phyloP scores from a whole-genome alignment of 129 eudicot species.

The Flaveria robusta region DNA sequence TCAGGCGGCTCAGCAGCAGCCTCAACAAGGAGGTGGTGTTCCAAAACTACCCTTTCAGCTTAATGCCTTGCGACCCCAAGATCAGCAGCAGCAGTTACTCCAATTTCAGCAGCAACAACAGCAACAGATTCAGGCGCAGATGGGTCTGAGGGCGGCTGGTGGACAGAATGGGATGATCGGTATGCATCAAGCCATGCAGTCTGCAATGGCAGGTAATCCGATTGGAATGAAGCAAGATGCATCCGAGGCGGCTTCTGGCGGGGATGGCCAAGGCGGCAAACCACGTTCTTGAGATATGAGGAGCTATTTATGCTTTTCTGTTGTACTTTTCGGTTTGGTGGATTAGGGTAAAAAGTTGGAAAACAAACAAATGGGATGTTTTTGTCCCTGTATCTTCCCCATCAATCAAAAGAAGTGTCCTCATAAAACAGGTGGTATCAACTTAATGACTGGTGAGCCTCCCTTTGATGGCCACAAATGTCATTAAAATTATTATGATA shows the following conservation, averaged over 20 bases:
- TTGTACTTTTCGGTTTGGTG: conserved; percentile 23
- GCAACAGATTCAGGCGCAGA: conserved; percentile 65
- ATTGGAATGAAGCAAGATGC: conserved; percentile 47
- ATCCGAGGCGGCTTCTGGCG: conserved; percentile 48
- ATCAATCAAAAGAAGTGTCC: conserved; percentile 4
- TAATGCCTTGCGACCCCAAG: conserved; percentile 54
- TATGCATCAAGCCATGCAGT: conserved; percentile 62
- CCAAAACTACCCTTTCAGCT: conserved; percentile 64
- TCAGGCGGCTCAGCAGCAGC: conserved; percentile 42
- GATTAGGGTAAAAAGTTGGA: conserved; percentile 25
- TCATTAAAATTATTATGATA: background rate
- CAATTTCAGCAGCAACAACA: conserved; percentile 59
- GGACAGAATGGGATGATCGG: conserved; percentile 57
- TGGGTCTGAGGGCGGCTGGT: conserved; percentile 58
- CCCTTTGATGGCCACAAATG: background rate
- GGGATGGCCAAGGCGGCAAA: conserved; percentile 34
- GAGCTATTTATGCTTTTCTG: conserved; percentile 5
- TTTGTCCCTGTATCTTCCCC: conserved; percentile 17
- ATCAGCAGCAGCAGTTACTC: conserved; percentile 62
- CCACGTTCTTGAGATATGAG: conserved; percentile 28
- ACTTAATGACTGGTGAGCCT: background rate
- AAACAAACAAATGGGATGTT: conserved; percentile 17
- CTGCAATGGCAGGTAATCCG: conserved; percentile 39
- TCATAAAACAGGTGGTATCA: background rate
- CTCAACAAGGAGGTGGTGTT: conserved; percentile 27